A percentile compares a stretch with the other conserved stretches of the same genome.
These are phyloP conservation scores for Geotrichum macrosporum DNA, from an alignment of 1,139 yeast species.

Conservation along the genomic window DNA sequence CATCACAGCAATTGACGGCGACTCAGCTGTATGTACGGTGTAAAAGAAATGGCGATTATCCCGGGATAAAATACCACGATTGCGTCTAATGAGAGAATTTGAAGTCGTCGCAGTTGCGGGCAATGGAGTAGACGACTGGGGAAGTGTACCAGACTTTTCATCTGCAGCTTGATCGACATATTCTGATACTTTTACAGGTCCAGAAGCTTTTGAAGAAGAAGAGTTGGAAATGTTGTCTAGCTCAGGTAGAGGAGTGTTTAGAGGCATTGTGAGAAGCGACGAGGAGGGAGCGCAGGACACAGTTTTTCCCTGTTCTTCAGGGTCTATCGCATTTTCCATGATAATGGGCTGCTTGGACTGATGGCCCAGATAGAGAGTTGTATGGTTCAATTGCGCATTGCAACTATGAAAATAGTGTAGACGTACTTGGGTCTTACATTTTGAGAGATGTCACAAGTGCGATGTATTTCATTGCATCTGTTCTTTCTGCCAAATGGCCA, in stretches of 20 bases:
- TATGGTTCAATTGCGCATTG: background rate
- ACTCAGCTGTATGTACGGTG: slow-evolving; percentile 57
- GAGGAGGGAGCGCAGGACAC: background rate
- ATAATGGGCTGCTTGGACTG: background rate
- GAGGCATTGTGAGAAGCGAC: background rate
- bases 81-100: slow-evolving; percentile 58
- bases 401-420: too few species aligned
- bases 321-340: background rate
- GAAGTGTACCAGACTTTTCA: background rate
- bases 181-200: background rate
- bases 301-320: background rate
- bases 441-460: too few species aligned
- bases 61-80: slow-evolving; percentile 55
- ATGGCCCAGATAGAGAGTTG: background rate
- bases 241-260: slow-evolving; percentile 3
- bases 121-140: background rate
- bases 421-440: too few species aligned
- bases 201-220: background rate
- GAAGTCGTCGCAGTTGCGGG: background rate
- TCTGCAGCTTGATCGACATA: background rate
- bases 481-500: too few species aligned
- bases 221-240: slow-evolving; percentile 1
- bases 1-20: slow-evolving; percentile 47
- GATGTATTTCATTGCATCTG: too few species aligned
- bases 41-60: slow-evolving; percentile 66